Conservation (phyloP, 352 stramenopile genomes). For the Phytophthora foliorum region DNA sequence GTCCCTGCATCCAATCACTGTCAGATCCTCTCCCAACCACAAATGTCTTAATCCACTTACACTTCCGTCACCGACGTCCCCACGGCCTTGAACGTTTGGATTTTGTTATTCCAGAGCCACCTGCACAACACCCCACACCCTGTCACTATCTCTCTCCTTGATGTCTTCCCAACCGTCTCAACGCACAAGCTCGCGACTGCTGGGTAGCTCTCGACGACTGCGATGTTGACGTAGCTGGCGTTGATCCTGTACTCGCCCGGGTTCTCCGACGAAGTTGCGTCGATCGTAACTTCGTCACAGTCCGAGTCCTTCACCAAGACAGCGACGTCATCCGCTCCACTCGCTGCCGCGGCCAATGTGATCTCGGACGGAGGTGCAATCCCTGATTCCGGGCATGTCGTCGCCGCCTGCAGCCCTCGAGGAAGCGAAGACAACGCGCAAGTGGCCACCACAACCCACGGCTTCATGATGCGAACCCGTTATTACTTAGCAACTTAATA, state of each 20-base stretch:
- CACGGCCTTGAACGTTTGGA: conserved; percentile 44
- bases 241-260: conserved; percentile 40
- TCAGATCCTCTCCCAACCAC: no score
- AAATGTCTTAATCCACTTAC: no score
- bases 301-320: conserved; percentile 36
- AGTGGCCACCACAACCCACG: conserved; percentile 10
- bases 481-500: no score
- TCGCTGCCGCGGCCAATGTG: conserved; percentile 32
- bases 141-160: background rate
- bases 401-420: conserved; percentile 11
- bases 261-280: conserved; percentile 29
- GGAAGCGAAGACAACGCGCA: conserved; percentile 7
- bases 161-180: background rate
- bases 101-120: conserved; percentile 57
- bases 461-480: conserved; percentile 18
- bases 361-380: conserved; percentile 30
- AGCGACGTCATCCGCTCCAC: conserved; percentile 31
- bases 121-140: conserved; percentile 5
- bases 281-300: conserved; percentile 37
- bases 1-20: conserved; percentile 15
- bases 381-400: conserved; percentile 34
- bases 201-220: conserved; percentile 40
- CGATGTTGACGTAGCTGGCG: conserved; percentile 39
- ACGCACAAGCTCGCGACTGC: conserved; percentile 38
- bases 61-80: conserved; percentile 50